Base-by-base conservation (phyloP, 495 filamentous ascomycete genomes). In the Xylaria longipes region DNA sequence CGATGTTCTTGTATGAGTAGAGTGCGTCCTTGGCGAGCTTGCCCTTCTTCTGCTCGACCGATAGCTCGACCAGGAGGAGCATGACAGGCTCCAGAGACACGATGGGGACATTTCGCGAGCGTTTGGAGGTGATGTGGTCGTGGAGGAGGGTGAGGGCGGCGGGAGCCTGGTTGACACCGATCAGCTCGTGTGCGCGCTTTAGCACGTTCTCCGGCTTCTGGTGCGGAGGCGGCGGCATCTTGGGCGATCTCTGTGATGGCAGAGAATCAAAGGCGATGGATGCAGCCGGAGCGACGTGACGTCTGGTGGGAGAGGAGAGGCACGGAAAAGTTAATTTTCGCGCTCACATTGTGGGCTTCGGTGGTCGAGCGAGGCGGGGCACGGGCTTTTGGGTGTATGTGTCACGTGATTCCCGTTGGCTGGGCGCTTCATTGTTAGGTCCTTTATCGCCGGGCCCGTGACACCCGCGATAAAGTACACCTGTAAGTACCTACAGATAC, bases 1-100 rank as follows among this genome's bases (percentile, higher is more conserved):
- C 93, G 74, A 97, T 97, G 80, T 99, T 99, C 88, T 99, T 99
- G 89, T 99, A 99, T 77, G 97, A 94, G 78, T 98, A 99, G 37
- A 99, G 87, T 63, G 96, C 96, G 87, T 99, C 96, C 86, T 99
- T 99, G 82, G 96, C 96, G 37, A 95, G 87, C 83, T 98, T 99
- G 70, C 95, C 96, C 83, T 98, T 98, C 84, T 94, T 92, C 76
- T 98, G 90, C 77, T 97, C 94, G 74, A 99, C 96, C 73, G 92
- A 97, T 50, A 97, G 89, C 84, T 99, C 96, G 75, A 99, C 96
- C 77, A 98, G 92, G 66, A 97, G 89, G 82, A 98, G 87, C 96
- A 99, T 98, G 63, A 98, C 95, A 75, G 97, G 96, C 88, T 99
- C 96, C 75, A 99, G 86, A 25, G 96, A 96, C 56, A 93, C 88